phyloP scores from a whole-genome alignment of 2,329 filamentous ascomycete species.

The Colletotrichum eremochloae region DNA sequence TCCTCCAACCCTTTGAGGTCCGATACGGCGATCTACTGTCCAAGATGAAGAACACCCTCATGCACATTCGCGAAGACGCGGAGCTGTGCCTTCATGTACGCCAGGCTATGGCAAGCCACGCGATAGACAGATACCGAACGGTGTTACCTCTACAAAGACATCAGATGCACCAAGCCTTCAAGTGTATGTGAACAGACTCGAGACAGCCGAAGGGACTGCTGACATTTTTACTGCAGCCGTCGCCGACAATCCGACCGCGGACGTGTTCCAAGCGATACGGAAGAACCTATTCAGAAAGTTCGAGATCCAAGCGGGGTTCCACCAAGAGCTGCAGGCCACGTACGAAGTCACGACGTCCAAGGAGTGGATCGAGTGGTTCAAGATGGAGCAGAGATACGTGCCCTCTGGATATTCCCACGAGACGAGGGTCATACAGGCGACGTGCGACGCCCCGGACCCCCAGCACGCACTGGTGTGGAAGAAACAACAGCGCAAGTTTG shows the following conservation, averaged over 20 bases:
- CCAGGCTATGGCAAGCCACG: constrained; percentile 40
- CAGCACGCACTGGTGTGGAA: constrained; percentile 48
- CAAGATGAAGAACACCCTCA: constrained; percentile 40
- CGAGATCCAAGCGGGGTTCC: constrained; percentile 46
- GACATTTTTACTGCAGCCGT: constrained; percentile 25
- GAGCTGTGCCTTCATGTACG: constrained; percentile 40
- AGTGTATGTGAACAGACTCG: background rate
- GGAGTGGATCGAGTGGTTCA: constrained; percentile 47
- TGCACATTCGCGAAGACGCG: constrained; percentile 42
- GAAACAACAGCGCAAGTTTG: constrained; percentile 43
- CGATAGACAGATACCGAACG: constrained; percentile 39
- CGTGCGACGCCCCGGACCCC: constrained; percentile 49
- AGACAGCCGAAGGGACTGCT: background rate
- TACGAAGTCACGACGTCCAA: constrained; percentile 47
- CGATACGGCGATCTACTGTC: constrained; percentile 42
- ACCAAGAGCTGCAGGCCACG: constrained; percentile 46
- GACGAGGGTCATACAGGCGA: constrained; percentile 45
- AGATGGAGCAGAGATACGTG: constrained; percentile 46
- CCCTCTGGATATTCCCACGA: constrained; percentile 43
- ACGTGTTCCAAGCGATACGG: constrained; percentile 43
- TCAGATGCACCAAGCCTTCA: constrained; percentile 30
- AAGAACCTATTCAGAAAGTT: constrained; percentile 45
- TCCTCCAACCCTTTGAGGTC: constrained; percentile 41
- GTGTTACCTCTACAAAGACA: constrained; percentile 39
- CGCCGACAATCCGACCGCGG: constrained; percentile 30